Evolutionary conservation across 495 filamentous ascomycete species (phyloP).

Genomic region (Lophiostoma macrostomum): DNA sequence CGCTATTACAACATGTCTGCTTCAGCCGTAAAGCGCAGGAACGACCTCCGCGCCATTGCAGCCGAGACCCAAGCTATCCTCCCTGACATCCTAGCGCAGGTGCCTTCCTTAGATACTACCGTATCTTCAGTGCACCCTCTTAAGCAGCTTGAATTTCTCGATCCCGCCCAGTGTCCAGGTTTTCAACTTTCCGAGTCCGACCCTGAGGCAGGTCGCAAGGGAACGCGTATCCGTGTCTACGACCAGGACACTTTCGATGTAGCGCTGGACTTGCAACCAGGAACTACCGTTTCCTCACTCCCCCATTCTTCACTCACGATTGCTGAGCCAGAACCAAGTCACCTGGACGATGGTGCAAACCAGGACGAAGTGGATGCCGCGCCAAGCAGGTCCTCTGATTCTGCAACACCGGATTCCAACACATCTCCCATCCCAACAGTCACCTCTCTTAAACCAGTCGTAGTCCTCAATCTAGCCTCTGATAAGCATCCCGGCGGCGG

Average conservation of each 20-base stretch:
- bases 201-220: slow-evolving; percentile 8
- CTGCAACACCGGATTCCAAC: background rate
- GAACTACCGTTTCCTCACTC: slow-evolving; percentile 9
- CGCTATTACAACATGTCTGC: too few species aligned
- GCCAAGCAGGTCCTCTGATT: too few species aligned
- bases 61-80: slow-evolving; percentile 10
- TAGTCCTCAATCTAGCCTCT: slow-evolving; percentile 62
- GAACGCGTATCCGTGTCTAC: slow-evolving; percentile 44
- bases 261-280: slow-evolving; percentile 44
- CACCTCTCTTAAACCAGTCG: slow-evolving; percentile 42
- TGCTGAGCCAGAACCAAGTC: too few species aligned
- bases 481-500: slow-evolving; percentile 52
- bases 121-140: slow-evolving; percentile 3
- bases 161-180: slow-evolving; percentile 22
- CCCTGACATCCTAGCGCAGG: slow-evolving; percentile 9
- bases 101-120: slow-evolving; percentile 1
- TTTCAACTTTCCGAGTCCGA: slow-evolving; percentile 5
- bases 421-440: background rate
- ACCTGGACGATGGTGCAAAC: too few species aligned
- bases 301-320: too few species aligned
- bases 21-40: background rate
- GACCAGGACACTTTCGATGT: slow-evolving; percentile 52
- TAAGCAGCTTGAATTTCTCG: slow-evolving; percentile 2
- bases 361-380: too few species aligned
- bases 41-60: slow-evolving; percentile 4